Evolutionary conservation across 352 stramenopile genomes (phyloP), one percentile per base, ranked within the genome.

Genomic region (Peronospora belbahrii): DNA sequence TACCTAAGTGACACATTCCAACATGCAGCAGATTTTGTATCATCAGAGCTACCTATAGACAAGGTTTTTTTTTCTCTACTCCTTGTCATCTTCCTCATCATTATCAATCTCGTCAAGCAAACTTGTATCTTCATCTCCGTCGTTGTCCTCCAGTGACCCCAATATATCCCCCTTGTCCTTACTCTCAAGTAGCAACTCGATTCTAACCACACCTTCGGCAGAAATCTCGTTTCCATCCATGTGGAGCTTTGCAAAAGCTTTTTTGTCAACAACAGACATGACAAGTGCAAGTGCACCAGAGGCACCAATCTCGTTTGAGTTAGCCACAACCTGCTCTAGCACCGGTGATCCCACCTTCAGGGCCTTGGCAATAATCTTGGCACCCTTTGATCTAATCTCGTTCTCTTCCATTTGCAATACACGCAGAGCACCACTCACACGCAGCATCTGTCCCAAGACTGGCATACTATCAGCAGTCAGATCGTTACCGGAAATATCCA

Each of bases 401-500:
- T 98, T 98, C 55, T 97, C 92, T 49, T 97, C 88, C 20, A 97
- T 45, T 40, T 89, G 74, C 25, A 98, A 60, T 41, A 84, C 66
- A 52, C 78, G 82, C 36, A 98, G 62, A 42, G 58, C 60, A n/a
- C 47, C 44, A 11, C 76, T 59, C 32, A 59, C 58, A 14, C 55
- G 50, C 36, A 93, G 45, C 5, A 76, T 49, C 30, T 58, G 40
- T 17, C 70, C 77, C 17, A 94, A 30, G 18, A 52, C 59, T 4
- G 52, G 48, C 51, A 85, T 73, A 25, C 79, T 87, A 22, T 78
- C 53, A 8, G 59, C 61, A 28, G 85, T 95, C 31, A 97, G 45
- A 18, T 96, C 86, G 55, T 97, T 97, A 40, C 85, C 90, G n/a
- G 87, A 96, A n/a, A 97, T 70, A 48, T 98, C 88, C 13, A 98